These are phyloP conservation scores for Pisolithus tinctorius DNA, from an alignment of 768 basidiomycete genomes.

Conservation along the genomic window DNA sequence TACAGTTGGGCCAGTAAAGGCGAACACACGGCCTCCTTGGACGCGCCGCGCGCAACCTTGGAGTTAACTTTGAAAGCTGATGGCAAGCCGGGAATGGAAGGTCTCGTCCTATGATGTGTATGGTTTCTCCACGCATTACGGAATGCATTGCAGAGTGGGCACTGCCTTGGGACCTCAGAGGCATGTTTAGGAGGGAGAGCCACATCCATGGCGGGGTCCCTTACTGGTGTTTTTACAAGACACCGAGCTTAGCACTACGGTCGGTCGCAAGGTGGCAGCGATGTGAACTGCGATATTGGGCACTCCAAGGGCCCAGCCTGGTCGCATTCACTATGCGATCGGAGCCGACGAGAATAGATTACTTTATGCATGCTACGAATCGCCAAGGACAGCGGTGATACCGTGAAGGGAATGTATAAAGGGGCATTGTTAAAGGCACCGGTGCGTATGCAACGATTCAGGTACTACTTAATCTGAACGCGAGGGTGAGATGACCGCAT, in stretches of 20 bases:
- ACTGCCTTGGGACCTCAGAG: background rate
- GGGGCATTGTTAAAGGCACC: background rate
- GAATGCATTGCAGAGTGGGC: background rate
- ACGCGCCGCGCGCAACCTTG: background rate
- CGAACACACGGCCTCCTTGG: background rate
- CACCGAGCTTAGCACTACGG: background rate
- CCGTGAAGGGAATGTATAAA: background rate
- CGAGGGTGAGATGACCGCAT: no score
- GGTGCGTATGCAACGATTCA: background rate
- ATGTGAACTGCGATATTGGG: background rate
- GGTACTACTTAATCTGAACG: no score
- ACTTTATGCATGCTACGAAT: background rate
- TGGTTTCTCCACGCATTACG: background rate
- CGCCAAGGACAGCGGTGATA: background rate
- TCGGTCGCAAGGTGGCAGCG: background rate
- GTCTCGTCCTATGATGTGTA: background rate
- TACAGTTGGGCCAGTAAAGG: background rate
- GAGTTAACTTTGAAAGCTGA: constrained; percentile 17
- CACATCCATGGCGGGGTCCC: no score
- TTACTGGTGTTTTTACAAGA: background rate
- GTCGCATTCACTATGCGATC: background rate
- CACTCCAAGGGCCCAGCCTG: background rate
- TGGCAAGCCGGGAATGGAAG: background rate
- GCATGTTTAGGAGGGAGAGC: no score
- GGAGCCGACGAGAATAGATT: background rate